phyloP scores from a whole-genome alignment of 2,329 filamentous ascomycete genomes.

The Penicillium sp. region DNA sequence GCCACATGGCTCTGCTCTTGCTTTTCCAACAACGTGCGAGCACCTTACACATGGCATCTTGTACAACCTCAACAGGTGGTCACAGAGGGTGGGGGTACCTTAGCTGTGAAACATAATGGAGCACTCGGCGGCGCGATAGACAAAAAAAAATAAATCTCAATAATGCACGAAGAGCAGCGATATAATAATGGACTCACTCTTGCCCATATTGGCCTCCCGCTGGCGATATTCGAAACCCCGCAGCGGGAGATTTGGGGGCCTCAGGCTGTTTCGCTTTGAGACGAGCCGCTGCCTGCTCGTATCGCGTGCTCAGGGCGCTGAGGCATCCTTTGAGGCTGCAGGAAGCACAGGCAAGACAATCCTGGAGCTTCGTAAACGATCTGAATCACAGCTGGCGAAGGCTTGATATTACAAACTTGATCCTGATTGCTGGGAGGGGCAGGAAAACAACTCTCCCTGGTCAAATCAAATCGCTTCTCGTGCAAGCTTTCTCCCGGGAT shows the following conservation, averaged over 20 bases:
- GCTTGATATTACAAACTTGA: constrained; percentile 8
- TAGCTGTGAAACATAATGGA: constrained; percentile 8
- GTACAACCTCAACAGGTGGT: neutral
- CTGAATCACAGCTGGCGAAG: neutral
- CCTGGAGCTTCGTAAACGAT: neutral
- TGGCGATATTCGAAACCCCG: neutral
- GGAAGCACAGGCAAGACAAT: neutral
- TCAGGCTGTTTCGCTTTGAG: neutral
- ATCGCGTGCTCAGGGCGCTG: neutral
- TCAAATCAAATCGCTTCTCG: constrained; percentile 14
- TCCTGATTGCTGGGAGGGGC: constrained; percentile 13
- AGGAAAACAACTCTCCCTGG: constrained; percentile 4
- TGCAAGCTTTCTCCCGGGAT: neutral
- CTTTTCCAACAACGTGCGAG: constrained; percentile 7
- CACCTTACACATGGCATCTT: constrained; percentile 3
- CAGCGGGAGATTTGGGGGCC: neutral
- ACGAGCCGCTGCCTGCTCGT: neutral
- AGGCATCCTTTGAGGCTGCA: constrained; percentile 3
- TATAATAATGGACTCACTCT: neutral
- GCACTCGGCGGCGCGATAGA: neutral
- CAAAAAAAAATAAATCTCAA: neutral
- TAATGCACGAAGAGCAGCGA: neutral
- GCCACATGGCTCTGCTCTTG: constrained; percentile 4
- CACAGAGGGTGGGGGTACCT: neutral
- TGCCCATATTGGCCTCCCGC: neutral